phyloP scores from a whole-genome alignment of 1,139 yeast genomes.

The Pichia norvegensis region DNA sequence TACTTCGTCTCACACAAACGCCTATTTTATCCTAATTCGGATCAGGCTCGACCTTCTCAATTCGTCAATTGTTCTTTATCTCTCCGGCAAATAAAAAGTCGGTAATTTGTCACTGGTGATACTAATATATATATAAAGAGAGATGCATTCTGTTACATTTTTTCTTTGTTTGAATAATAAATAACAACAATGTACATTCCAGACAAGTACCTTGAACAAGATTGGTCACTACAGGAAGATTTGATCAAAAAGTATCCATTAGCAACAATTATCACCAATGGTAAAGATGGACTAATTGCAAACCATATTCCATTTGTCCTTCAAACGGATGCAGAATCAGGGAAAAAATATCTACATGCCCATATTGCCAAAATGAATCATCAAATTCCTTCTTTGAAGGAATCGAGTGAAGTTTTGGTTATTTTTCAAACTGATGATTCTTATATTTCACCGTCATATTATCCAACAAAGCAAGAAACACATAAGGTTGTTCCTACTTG shows the following conservation, averaged over 20 bases:
- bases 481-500: slow-evolving; percentile 67
- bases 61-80: background rate
- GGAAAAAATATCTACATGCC: slow-evolving; percentile 40
- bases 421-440: slow-evolving; percentile 49
- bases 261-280: slow-evolving; percentile 43
- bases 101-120: background rate
- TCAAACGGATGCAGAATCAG: slow-evolving; percentile 26
- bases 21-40: background rate
- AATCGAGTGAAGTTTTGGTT: slow-evolving; percentile 37
- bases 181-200: slow-evolving; percentile 23
- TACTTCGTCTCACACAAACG: no score
- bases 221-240: slow-evolving; percentile 35
- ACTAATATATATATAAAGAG: no score
- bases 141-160: no score
- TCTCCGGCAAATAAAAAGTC: background rate
- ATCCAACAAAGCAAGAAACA: slow-evolving; percentile 48
- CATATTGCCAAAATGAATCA: slow-evolving; percentile 53
- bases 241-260: slow-evolving; percentile 44
- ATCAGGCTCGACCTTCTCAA: background rate
- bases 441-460: slow-evolving; percentile 57
- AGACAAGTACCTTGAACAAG: slow-evolving; percentile 21
- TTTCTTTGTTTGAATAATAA: no score
- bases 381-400: slow-evolving; percentile 40
- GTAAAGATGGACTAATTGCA: slow-evolving; percentile 37
- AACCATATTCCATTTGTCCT: slow-evolving; percentile 53